Evolutionary conservation across 257 asterid species (phyloP).

Genomic region (Striga asiatica): DNA sequence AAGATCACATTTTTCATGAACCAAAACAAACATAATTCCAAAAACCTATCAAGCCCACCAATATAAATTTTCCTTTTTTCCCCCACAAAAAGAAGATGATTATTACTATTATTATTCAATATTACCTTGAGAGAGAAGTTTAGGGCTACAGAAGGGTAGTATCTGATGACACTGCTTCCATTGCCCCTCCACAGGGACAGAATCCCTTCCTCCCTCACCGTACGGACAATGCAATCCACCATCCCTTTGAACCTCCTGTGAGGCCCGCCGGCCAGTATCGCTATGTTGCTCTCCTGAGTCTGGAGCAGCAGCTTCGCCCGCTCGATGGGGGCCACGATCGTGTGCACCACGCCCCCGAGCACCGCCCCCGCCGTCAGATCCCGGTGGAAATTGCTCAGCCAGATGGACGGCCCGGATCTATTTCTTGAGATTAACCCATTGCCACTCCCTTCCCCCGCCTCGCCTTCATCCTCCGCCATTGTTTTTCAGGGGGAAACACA

Average conservation of each 20-base stretch:
- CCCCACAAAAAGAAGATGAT: not conserved
- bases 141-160: slow-evolving; percentile 93
- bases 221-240: slow-evolving; percentile 75
- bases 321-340: slow-evolving; percentile 93
- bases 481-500: too few relatives aligned
- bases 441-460: slow-evolving; percentile 22
- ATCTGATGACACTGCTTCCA: slow-evolving; percentile 92
- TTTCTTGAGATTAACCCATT: slow-evolving; percentile 13
- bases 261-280: slow-evolving; percentile 58
- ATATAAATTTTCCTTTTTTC: too few relatives aligned
- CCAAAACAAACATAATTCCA: too few relatives aligned
- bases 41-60: too few relatives aligned
- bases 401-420: slow-evolving; percentile 25
- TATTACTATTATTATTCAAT: too few relatives aligned
- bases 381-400: slow-evolving; percentile 54
- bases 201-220: slow-evolving; percentile 77
- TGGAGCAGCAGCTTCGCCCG: slow-evolving; percentile 89
- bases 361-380: slow-evolving; percentile 89
- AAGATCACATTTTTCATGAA: too few relatives aligned
- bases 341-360: slow-evolving; percentile 97
- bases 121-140: slow-evolving; percentile 95
- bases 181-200: slow-evolving; percentile 95
- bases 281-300: slow-evolving; percentile 94
- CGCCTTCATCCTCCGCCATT: slow-evolving; percentile 32
- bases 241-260: slow-evolving; percentile 86